Percentiles rank a stretch among this genome's conserved stretches.
Conservation (phyloP, 2,329 filamentous ascomycete genomes). For the Beauveria bassiana region DNA sequence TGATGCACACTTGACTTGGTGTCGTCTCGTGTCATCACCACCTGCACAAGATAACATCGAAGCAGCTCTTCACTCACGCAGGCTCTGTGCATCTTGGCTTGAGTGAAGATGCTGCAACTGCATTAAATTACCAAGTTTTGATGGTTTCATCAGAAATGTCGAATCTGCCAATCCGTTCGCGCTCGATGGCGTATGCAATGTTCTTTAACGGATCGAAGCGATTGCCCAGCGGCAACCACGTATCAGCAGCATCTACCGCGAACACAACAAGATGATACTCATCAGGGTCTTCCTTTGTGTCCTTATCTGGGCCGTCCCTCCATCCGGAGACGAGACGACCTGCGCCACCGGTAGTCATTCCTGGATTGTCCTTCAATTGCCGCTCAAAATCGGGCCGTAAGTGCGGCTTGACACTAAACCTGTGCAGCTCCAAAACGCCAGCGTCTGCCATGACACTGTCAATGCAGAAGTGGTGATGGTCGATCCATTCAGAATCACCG, state of each 20-base stretch:
- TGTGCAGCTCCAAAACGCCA: not conserved
- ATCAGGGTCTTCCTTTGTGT: not conserved
- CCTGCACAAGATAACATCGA: too few relatives aligned
- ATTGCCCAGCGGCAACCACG: not conserved
- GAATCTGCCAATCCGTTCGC: not conserved
- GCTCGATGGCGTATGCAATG: not conserved
- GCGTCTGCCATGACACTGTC: not conserved
- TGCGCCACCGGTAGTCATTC: not conserved
- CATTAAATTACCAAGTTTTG: too few relatives aligned
- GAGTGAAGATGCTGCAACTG: too few relatives aligned
- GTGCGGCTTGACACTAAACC: not conserved
- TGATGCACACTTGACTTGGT: too few relatives aligned
- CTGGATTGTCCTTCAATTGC: too few relatives aligned
- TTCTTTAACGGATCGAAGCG: not conserved
- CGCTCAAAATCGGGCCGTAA: not conserved
- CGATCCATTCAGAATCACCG: not conserved
- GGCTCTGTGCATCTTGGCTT: too few relatives aligned
- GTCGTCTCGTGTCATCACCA: too few relatives aligned
- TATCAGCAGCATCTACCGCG: not conserved
- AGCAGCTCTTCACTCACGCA: too few relatives aligned
- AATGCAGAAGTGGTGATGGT: not conserved
- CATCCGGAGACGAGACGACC: not conserved
- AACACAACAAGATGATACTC: not conserved
- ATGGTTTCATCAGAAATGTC: too few relatives aligned
- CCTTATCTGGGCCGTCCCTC: not conserved